These are phyloP conservation scores for Hemisphaericaspora lyxosophila DNA, from an alignment of 1,139 yeast species.

Conservation along the genomic window DNA sequence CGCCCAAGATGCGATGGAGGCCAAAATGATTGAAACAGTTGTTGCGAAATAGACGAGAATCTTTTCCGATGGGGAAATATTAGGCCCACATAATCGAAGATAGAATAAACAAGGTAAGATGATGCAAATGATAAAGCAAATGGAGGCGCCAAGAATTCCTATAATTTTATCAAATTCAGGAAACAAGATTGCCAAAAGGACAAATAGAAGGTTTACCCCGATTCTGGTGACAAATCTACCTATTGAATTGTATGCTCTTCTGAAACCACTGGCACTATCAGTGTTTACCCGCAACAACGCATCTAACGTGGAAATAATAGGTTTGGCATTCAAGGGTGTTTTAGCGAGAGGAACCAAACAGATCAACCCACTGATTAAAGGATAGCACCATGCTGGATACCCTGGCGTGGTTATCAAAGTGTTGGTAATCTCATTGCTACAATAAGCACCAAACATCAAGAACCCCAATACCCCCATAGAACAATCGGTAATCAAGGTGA, in stretches of 20 bases:
- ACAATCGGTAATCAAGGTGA: constrained; percentile 70
- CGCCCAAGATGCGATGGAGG: constrained; percentile 42
- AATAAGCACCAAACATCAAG: constrained; percentile 78
- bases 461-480: constrained; percentile 80
- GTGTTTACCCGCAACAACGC: constrained; percentile 26
- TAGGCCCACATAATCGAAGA: constrained; percentile 35
- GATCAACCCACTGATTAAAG: constrained; percentile 65
- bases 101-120: constrained; percentile 58
- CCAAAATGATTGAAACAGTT: constrained; percentile 26
- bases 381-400: constrained; percentile 67
- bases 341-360: constrained; percentile 85
- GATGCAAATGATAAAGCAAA: constrained; percentile 56
- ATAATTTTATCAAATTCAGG: constrained; percentile 60
- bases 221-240: constrained; percentile 31
- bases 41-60: constrained; percentile 23
- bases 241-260: constrained; percentile 13
- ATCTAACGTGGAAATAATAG: constrained; percentile 69
- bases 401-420: constrained; percentile 69
- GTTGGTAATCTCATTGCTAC: constrained; percentile 81
- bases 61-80: constrained; percentile 24
- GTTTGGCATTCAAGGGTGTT: constrained; percentile 84
- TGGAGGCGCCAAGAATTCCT: constrained; percentile 57
- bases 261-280: constrained; percentile 13
- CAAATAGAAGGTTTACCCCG: constrained; percentile 52
- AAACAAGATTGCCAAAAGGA: constrained; percentile 49